A percentile compares a stretch with the other conserved stretches of the same genome.
phyloP scores from a whole-genome alignment of 768 basidiomycete species.

The Cystofilobasidium macerans region DNA sequence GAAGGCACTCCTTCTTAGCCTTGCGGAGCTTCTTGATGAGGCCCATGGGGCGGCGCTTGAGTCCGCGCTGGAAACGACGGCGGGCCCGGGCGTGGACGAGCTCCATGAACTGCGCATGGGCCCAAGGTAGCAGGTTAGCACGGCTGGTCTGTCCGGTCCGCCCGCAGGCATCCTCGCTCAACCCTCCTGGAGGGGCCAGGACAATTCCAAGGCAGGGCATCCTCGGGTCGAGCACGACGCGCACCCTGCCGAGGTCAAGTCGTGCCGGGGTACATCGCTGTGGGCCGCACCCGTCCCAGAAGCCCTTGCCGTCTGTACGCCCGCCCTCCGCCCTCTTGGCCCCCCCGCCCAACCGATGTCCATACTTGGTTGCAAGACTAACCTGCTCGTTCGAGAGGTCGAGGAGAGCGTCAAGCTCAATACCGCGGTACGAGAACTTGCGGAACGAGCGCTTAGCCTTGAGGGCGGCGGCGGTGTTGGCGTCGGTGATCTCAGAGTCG shows the following conservation, averaged over 20 bases:
- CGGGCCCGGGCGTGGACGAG: constrained; percentile 98
- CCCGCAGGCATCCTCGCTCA: too few species aligned
- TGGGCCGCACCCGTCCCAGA: too few species aligned
- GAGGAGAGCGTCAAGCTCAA: constrained; percentile 95
- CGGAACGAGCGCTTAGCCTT: constrained; percentile 99
- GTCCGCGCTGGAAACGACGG: constrained; percentile 95
- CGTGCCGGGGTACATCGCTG: too few species aligned
- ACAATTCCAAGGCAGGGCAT: too few species aligned
- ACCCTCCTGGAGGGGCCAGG: too few species aligned
- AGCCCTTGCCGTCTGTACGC: too few species aligned
- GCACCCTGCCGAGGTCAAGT: too few species aligned
- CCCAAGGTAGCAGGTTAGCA: neutral
- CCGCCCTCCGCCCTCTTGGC: too few species aligned
- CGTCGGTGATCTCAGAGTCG: constrained; percentile 76
- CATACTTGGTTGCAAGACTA: too few species aligned
- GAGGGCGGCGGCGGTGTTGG: constrained; percentile 84
- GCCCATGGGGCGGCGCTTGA: constrained; percentile 96
- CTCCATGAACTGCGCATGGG: constrained; percentile 67
- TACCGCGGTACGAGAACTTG: constrained; percentile 95
- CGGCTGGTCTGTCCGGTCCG: too few species aligned
- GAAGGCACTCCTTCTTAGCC: constrained; percentile 98
- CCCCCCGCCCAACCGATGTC: too few species aligned
- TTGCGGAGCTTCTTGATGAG: constrained; percentile 99
- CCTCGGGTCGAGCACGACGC: too few species aligned
- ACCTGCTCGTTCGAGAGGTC: constrained; percentile 74